Evolutionary conservation across 257 asterid genomes (phyloP).

Genomic region (Solanum etuberosum): DNA sequence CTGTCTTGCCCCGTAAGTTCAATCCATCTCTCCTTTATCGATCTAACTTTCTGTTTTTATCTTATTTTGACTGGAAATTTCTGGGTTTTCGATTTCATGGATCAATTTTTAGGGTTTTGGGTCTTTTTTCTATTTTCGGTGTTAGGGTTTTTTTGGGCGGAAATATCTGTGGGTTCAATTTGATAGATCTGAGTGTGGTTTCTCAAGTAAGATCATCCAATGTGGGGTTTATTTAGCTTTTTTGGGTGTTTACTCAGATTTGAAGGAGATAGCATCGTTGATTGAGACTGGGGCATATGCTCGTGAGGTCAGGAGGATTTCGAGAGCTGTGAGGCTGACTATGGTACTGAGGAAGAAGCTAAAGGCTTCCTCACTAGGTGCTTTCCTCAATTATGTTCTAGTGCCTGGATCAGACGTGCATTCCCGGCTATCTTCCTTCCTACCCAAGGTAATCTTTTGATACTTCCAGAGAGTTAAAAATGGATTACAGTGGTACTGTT

Average conservation of each 20-base stretch:
- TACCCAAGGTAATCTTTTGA: slow-evolving; percentile 43
- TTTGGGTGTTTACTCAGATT: slow-evolving; percentile 24
- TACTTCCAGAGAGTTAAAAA: background rate
- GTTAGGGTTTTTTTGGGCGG: background rate
- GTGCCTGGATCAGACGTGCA: slow-evolving; percentile 68
- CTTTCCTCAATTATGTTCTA: slow-evolving; percentile 47
- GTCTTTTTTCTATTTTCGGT: background rate
- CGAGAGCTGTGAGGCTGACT: slow-evolving; percentile 62
- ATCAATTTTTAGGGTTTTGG: background rate
- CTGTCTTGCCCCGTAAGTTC: slow-evolving; percentile 44
- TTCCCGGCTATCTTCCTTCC: slow-evolving; percentile 42
- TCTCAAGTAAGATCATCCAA: background rate
- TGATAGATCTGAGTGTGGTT: background rate
- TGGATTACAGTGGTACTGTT: background rate
- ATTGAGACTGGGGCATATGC: slow-evolving; percentile 77
- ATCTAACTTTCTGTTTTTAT: background rate
- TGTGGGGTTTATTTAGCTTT: background rate
- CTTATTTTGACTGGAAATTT: background rate
- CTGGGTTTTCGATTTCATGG: background rate
- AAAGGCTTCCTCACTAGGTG: slow-evolving; percentile 43
- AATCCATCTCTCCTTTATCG: background rate
- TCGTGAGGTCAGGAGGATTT: slow-evolving; percentile 64
- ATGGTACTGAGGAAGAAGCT: slow-evolving; percentile 64
- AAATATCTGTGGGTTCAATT: background rate
- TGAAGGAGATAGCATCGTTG: slow-evolving; percentile 68